Percentiles rank a stretch among this genome's conserved stretches.
Conservation (phyloP, 352 stramenopile species). For the Pythium coloratum region DNA sequence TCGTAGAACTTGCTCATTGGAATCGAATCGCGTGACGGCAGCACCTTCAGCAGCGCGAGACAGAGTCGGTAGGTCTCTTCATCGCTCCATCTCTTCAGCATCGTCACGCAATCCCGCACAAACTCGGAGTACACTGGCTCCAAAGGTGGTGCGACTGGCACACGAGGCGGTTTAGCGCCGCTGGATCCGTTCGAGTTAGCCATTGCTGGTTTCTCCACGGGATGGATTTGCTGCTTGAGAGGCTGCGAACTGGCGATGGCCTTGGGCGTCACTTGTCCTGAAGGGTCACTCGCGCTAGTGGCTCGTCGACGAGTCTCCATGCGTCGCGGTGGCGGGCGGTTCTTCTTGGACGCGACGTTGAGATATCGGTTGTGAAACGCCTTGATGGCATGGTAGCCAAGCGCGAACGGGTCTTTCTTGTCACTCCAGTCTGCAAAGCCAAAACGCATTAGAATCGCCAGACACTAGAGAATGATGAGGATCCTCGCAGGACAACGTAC, state of each 20-base stretch:
- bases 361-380: constrained; percentile 17
- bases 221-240: constrained; percentile 12
- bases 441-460: neutral
- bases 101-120: constrained; percentile 24
- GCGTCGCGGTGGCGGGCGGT: constrained; percentile 8
- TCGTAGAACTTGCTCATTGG: constrained; percentile 14
- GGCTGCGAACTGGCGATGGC: neutral
- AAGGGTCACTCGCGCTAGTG: neutral
- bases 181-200: neutral
- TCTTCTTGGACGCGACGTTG: neutral
- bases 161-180: constrained; percentile 2
- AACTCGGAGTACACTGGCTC: constrained; percentile 20
- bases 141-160: neutral
- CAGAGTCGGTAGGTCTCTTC: constrained; percentile 10
- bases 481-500: constrained; percentile 26
- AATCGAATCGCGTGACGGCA: constrained; percentile 2
- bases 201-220: constrained; percentile 6
- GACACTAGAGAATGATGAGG: neutral
- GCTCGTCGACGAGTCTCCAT: constrained; percentile 22
- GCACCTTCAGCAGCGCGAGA: neutral
- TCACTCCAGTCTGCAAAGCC: constrained; percentile 48
- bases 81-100: constrained; percentile 23
- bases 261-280: neutral
- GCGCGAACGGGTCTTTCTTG: constrained; percentile 49
- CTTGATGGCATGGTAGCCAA: constrained; percentile 53